These are phyloP conservation scores for Metschnikowia borealis DNA, from an alignment of 805 yeast genomes.

Conservation along the genomic window DNA sequence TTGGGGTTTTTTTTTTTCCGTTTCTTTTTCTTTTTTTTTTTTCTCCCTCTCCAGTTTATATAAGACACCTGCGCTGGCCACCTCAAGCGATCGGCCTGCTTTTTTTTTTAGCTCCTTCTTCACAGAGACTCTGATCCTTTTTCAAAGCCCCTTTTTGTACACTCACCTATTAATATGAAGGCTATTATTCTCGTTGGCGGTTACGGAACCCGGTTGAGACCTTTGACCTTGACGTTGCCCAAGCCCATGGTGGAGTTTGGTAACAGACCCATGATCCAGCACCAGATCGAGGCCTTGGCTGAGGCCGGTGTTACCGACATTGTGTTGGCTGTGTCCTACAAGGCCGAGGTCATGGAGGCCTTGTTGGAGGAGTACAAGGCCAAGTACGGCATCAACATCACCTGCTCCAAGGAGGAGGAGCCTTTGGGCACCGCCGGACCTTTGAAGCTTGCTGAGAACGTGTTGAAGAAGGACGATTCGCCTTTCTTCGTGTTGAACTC, in stretches of 20 bases:
- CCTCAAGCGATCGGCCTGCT: background rate
- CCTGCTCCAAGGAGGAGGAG: conserved; percentile 98
- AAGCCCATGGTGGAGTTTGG: conserved; percentile 97
- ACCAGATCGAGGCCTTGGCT: conserved; percentile 97
- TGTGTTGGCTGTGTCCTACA: conserved; percentile 97
- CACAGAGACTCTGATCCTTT: conserved; percentile 6
- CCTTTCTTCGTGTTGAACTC: conserved; percentile 98
- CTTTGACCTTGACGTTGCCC: conserved; percentile 90
- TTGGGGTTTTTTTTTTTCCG: conserved; percentile 7
- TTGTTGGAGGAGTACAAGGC: conserved; percentile 91
- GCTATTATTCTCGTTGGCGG: conserved; percentile 99
- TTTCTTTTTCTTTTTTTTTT: conserved; percentile 4
- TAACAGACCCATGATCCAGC: conserved; percentile 98
- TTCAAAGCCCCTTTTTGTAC: background rate
- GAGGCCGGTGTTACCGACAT: conserved; percentile 98
- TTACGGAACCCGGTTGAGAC: conserved; percentile 99
- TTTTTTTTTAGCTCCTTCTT: conserved; percentile 5
- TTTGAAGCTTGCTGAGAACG: conserved; percentile 90
- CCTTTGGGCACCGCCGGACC: conserved; percentile 99
- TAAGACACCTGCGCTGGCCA: conserved; percentile 5
- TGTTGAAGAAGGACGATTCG: conserved; percentile 87
- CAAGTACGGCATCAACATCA: conserved; percentile 89
- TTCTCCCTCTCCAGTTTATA: conserved; percentile 5
- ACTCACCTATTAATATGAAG: conserved; percentile 53
- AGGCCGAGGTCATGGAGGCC: conserved; percentile 98